Conservation (phyloP, 306 rosid species). For the Trichosanthes cucumerina region DNA sequence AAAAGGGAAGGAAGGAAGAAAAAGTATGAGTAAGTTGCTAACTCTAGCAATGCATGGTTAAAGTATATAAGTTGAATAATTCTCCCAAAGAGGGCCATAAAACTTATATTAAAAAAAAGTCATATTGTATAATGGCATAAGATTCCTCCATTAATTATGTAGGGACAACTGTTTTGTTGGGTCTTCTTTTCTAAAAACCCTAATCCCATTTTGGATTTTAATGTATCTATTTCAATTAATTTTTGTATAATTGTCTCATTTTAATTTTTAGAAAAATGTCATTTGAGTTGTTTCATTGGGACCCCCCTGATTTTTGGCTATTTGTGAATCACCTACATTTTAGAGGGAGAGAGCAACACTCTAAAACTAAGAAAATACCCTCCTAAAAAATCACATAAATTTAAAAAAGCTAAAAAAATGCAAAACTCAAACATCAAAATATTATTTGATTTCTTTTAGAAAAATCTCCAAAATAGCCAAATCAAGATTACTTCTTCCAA, state of each 20-base stretch:
- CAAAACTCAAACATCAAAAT: background rate
- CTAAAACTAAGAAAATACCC: background rate
- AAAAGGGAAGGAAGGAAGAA: no score
- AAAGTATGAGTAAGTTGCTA: background rate
- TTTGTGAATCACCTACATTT: background rate
- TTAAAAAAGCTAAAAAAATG: background rate
- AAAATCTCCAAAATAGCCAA: background rate
- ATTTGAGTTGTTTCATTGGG: background rate
- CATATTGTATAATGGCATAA: background rate
- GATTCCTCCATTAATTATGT: background rate
- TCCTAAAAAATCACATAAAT: background rate
- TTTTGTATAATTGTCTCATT: background rate
- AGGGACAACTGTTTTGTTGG: background rate
- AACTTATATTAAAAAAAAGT: background rate
- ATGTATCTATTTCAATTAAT: background rate
- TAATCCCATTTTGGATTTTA: background rate
- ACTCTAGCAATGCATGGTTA: background rate
- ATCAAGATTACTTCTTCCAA: background rate
- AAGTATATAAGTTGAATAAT: background rate
- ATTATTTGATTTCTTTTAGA: no score
- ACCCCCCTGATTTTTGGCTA: background rate
- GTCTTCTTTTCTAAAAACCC: background rate
- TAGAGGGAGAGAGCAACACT: background rate
- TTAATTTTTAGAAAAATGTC: background rate
- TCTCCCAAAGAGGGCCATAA: background rate